Conservation (phyloP, 2,329 filamentous ascomycete genomes). For the Trichophyton benhamiae region DNA sequence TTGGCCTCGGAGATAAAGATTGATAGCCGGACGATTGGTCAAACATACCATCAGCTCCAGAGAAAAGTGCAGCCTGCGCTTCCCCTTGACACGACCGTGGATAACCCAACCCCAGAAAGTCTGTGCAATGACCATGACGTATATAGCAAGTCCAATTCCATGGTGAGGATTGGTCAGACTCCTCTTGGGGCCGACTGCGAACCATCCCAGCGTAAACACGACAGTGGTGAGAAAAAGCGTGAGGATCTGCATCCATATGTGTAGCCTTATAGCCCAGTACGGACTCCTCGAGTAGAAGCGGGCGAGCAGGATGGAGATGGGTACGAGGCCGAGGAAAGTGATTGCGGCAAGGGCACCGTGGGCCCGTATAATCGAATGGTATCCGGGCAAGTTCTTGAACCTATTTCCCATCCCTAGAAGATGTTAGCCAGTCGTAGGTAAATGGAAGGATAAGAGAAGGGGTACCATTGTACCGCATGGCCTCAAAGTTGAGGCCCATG, state of each 20-base stretch:
- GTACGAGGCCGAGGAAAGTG: slow-evolving; percentile 49
- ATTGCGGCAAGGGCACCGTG: slow-evolving; percentile 50
- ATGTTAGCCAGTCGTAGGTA: background rate
- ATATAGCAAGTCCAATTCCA: slow-evolving; percentile 53
- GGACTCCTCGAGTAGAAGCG: slow-evolving; percentile 45
- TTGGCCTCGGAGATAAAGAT: background rate
- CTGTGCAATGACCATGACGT: slow-evolving; percentile 48
- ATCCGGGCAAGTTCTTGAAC: slow-evolving; percentile 47
- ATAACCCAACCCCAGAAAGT: slow-evolving; percentile 47
- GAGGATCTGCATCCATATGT: slow-evolving; percentile 52
- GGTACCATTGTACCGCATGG: slow-evolving; percentile 55
- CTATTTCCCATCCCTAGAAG: slow-evolving; percentile 52
- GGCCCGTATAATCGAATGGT: slow-evolving; percentile 46
- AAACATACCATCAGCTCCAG: slow-evolving; percentile 44
- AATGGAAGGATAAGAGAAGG: background rate
- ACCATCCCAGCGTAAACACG: slow-evolving; percentile 49
- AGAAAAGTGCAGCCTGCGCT: slow-evolving; percentile 43
- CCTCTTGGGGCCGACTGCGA: slow-evolving; percentile 49
- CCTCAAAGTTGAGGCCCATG: slow-evolving; percentile 52
- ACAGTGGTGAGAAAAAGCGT: slow-evolving; percentile 50
- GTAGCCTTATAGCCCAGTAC: slow-evolving; percentile 45
- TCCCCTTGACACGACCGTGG: slow-evolving; percentile 42
- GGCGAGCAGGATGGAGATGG: slow-evolving; percentile 46
- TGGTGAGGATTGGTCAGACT: slow-evolving; percentile 55
- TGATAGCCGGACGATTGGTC: no score